Evolutionary conservation across 768 basidiomycete species (phyloP), one percentile per base, ranked within the genome.

Genomic region (Royoungia palumana): DNA sequence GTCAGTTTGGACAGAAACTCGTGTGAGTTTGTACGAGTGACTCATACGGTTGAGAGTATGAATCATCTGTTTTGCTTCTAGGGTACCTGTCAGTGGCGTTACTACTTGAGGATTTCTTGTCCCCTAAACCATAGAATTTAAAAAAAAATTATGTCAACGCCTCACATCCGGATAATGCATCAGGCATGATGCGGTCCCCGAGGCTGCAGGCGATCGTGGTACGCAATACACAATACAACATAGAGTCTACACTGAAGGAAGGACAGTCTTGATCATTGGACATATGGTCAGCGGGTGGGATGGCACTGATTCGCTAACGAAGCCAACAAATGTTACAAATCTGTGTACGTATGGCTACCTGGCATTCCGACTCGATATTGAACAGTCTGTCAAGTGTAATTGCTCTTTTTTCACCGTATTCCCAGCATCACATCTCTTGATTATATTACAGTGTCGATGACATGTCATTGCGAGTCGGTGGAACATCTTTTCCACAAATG

Each of bases 151-250:
- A 84, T 59, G 82, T 89, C 68, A 87, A 89, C 56, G 74, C 86
- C 60, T 81, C 81, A 20, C 63, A 77, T 20, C 77, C 83, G 11
- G 88, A 90, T 63, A 72, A n/a, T n/a, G n/a, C 72, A 35, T 88
- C 84, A 38, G 87, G 87, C 19, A 85, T 89, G 81, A 70, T 89
- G 56, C 75, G 84, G 32, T 89, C 87, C 68, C 58, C 89, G 88
- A 90, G 65, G 87, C 89, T 59, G 74, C 75, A 19, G 82, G 86
- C 7, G 86, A 89, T 45, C 72, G 83, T 58, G 86, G 85, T 81
- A 51, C 17, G 71, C 58, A 21, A n/a, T 9, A 4, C 20, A 16
- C 28, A 19, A 28, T 28, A 7, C 37, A 45, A 5, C 30, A 34
- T 27, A 20, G 45, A 34, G 14, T 20, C 34, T 46, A n/a, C 36